phyloP scores from a whole-genome alignment of 2,329 filamentous ascomycete species.

The Colletotrichum tamarilloi region DNA sequence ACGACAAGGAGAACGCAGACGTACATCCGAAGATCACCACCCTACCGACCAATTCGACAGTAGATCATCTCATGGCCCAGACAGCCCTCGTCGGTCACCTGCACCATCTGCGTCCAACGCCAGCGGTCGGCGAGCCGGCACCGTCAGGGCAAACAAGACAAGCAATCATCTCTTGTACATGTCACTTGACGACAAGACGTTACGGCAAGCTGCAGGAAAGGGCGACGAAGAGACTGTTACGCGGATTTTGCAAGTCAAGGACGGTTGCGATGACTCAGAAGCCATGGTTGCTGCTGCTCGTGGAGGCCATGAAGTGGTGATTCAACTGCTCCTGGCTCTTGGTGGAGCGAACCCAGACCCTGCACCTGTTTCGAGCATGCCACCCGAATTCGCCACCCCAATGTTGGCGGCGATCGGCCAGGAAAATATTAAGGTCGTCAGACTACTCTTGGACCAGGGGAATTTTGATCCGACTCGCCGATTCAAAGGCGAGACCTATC shows the following conservation, averaged over 20 bases:
- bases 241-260: constrained; percentile 70
- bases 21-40: constrained; percentile 69
- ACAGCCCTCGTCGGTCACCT: constrained; percentile 69
- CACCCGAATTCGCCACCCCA: constrained; percentile 83
- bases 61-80: constrained; percentile 65
- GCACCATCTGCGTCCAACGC: constrained; percentile 50
- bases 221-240: constrained; percentile 72
- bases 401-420: constrained; percentile 95
- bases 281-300: constrained; percentile 91
- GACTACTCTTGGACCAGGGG: constrained; percentile 80
- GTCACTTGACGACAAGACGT: constrained; percentile 70
- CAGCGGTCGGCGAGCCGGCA: constrained; percentile 62
- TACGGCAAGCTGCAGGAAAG: constrained; percentile 68
- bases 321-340: constrained; percentile 80
- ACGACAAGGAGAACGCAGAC: constrained; percentile 63
- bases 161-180: constrained; percentile 73
- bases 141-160: constrained; percentile 70
- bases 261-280: constrained; percentile 78
- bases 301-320: constrained; percentile 89
- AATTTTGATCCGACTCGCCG: constrained; percentile 85
- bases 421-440: constrained; percentile 85
- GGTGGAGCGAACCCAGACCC: constrained; percentile 77
- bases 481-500: constrained; percentile 83
- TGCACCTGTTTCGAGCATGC: constrained; percentile 68
- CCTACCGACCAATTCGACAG: constrained; percentile 58